A percentile compares a stretch with the other conserved stretches of the same genome.
Evolutionary conservation across 306 rosid species (phyloP).

Genomic region (Vigna unguiculata): DNA sequence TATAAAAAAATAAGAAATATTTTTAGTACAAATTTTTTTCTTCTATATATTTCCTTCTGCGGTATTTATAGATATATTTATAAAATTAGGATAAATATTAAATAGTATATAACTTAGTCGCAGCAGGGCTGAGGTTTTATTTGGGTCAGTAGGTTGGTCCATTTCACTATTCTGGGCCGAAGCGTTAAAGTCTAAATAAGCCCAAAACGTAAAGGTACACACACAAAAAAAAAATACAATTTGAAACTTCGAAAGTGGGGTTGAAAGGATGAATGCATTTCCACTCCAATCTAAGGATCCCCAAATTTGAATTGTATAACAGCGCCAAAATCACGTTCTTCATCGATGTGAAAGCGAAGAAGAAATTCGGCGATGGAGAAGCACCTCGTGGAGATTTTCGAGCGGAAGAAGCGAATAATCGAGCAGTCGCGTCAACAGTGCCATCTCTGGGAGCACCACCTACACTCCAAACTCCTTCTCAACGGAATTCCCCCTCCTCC

Average conservation of each 20-base stretch:
- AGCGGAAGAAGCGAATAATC: slow-evolving; percentile 68
- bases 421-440: slow-evolving; percentile 75
- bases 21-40: no score
- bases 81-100: no score
- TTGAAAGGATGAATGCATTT: not conserved
- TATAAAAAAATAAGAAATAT: no score
- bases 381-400: slow-evolving; percentile 77
- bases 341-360: slow-evolving; percentile 22
- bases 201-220: not conserved
- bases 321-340: slow-evolving; percentile 45
- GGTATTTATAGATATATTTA: no score
- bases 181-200: not conserved
- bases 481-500: slow-evolving; percentile 83
- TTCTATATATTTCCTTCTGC: no score
- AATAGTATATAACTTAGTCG: no score
- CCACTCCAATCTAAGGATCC: not conserved
- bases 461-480: slow-evolving; percentile 75
- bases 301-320: slow-evolving; percentile 36
- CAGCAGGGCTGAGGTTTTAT: not conserved
- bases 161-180: not conserved
- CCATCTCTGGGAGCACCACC: slow-evolving; percentile 74
- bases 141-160: not conserved
- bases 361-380: slow-evolving; percentile 71
- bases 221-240: not conserved
- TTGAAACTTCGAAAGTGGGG: not conserved